Conservation (phyloP, 805 yeast species). For the Soucietia sequanensis region DNA sequence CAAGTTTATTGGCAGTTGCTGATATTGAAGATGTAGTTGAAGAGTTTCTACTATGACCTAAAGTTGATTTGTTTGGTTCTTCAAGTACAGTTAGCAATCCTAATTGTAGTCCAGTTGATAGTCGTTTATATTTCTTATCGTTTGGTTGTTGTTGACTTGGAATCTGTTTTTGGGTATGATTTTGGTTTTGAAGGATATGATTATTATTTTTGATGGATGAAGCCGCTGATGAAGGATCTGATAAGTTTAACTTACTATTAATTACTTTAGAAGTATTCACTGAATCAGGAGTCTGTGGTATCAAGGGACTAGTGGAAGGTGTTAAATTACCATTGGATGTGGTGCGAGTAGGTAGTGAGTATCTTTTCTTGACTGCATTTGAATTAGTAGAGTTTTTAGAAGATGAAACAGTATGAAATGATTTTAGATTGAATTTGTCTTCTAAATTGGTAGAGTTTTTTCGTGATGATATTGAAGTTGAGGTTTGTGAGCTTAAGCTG, state of each 20-base stretch:
- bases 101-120: slow-evolving; percentile 36
- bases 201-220: no score
- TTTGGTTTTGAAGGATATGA: no score
- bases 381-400: slow-evolving; percentile 3
- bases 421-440: slow-evolving; percentile 25
- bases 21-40: neutral
- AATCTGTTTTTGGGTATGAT: no score
- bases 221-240: no score
- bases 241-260: neutral
- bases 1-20: neutral
- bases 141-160: no score
- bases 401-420: slow-evolving; percentile 28
- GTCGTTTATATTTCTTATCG: slow-evolving; percentile 27
- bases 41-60: neutral
- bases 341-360: slow-evolving; percentile 15
- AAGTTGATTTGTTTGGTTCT: slow-evolving; percentile 16
- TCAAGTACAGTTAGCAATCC: slow-evolving; percentile 41
- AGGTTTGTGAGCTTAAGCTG: slow-evolving; percentile 6
- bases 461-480: slow-evolving; percentile 11
- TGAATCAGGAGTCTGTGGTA: slow-evolving; percentile 3
- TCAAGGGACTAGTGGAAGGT: slow-evolving; percentile 8
- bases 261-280: neutral
- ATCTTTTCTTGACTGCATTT: slow-evolving; percentile 23
- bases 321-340: slow-evolving; percentile 6
- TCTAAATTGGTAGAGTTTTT: slow-evolving; percentile 8